Percentiles rank a stretch among this genome's conserved stretches.
Evolutionary conservation across 139 green algal genomes (phyloP).

Genomic region (Trebouxia sp.): DNA sequence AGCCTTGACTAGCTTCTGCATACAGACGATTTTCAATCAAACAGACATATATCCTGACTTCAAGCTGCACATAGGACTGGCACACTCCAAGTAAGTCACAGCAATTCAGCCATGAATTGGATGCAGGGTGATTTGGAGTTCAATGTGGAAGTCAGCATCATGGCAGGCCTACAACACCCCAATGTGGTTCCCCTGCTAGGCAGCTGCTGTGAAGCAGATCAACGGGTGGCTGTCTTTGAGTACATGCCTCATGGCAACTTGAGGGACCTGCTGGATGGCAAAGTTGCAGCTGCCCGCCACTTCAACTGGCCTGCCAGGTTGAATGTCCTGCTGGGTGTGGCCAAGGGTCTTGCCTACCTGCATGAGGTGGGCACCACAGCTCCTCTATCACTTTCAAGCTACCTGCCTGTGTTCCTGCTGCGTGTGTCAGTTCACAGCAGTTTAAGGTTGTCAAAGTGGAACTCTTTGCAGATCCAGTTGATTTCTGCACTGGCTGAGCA

Average conservation of each 20-base stretch:
- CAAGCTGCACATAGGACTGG: too few relatives aligned
- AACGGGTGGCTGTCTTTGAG: conserved; percentile 44
- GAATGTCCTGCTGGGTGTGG: conserved; percentile 46
- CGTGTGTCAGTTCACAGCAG: background rate
- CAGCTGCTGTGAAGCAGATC: conserved; percentile 50
- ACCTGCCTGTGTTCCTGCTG: background rate
- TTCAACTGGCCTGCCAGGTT: conserved; percentile 54
- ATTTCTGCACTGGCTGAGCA: background rate
- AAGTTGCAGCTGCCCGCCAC: background rate
- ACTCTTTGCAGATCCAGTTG: background rate
- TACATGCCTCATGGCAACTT: conserved; percentile 37
- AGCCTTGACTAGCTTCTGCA: background rate
- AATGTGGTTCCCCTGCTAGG: conserved; percentile 56
- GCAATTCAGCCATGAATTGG: background rate
- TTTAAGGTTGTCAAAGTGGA: too few relatives aligned
- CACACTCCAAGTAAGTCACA: background rate
- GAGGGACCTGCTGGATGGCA: conserved; percentile 12
- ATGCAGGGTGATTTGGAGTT: conserved; percentile 58
- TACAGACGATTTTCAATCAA: too few relatives aligned
- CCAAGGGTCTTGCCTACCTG: conserved; percentile 50
- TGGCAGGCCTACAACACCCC: conserved; percentile 41
- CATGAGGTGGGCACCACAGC: conserved; percentile 42
- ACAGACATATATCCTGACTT: too few relatives aligned
- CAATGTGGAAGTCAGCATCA: conserved; percentile 52
- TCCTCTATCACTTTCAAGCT: background rate